These are phyloP conservation scores for Apiotrichum akiyoshidainum DNA, from an alignment of 1,284 basidiomycete species.

Conservation along the genomic window DNA sequence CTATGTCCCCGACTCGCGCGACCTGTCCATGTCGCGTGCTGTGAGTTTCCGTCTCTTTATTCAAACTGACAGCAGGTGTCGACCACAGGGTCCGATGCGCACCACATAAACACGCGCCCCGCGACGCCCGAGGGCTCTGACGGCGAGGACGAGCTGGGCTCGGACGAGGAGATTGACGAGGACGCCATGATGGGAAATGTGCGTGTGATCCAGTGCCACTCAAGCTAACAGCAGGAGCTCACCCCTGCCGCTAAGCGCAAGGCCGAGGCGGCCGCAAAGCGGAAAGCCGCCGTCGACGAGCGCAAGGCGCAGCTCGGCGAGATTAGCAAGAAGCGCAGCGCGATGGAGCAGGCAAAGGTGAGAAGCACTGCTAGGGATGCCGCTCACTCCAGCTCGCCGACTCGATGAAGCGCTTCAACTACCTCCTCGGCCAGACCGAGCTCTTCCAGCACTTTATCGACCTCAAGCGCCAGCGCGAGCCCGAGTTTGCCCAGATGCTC, in stretches of 20 bases:
- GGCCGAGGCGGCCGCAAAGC: slow-evolving; percentile 30
- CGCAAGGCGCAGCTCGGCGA: slow-evolving; percentile 44
- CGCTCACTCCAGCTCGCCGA: slow-evolving; percentile 67
- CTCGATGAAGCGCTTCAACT: slow-evolving; percentile 90
- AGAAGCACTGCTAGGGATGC: slow-evolving; percentile 9
- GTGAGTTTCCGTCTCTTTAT: slow-evolving; percentile 25
- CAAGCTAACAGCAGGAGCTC: slow-evolving; percentile 5
- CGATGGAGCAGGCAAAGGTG: slow-evolving; percentile 49
- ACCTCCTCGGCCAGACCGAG: slow-evolving; percentile 90
- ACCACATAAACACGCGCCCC: slow-evolving; percentile 43
- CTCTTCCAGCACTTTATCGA: slow-evolving; percentile 95
- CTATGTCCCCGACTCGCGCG: slow-evolving; percentile 45
- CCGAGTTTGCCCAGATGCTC: slow-evolving; percentile 85
- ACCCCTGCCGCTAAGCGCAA: slow-evolving; percentile 38
- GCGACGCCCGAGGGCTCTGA: slow-evolving; percentile 30
- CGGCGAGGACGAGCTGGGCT: slow-evolving; percentile 35
- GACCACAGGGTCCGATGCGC: slow-evolving; percentile 36
- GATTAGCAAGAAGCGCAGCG: slow-evolving; percentile 42
- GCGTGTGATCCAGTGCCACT: neutral
- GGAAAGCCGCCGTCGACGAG: slow-evolving; percentile 42
- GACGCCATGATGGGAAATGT: slow-evolving; percentile 17
- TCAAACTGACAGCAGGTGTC: slow-evolving; percentile 31
- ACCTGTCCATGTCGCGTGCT: slow-evolving; percentile 46
- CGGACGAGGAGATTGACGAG: slow-evolving; percentile 33
- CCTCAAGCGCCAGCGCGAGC: slow-evolving; percentile 89